phyloP scores from a whole-genome alignment of 169 alveolate genomes.

The Plasmodium gaboni region DNA sequence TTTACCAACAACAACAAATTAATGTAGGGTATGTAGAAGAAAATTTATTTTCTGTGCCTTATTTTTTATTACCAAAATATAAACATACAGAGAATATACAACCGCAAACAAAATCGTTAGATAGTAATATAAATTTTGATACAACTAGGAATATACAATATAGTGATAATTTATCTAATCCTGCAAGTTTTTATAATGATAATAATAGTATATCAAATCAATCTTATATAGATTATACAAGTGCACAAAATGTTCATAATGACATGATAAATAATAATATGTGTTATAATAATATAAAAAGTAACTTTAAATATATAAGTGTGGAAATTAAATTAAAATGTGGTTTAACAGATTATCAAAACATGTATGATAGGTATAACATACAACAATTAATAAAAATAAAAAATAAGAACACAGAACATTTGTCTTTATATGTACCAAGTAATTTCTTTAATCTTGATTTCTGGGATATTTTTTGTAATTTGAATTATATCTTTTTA shows the following conservation, averaged over 20 bases:
- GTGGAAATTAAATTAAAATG: slow-evolving; percentile 84
- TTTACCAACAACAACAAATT: too few relatives aligned
- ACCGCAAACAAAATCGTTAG: too few relatives aligned
- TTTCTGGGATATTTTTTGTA: slow-evolving; percentile 53
- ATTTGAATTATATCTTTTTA: slow-evolving; percentile 57
- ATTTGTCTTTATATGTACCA: slow-evolving; percentile 64
- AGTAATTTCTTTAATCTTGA: slow-evolving; percentile 35
- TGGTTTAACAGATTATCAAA: slow-evolving; percentile 80
- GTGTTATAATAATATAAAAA: background rate
- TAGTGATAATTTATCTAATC: too few relatives aligned
- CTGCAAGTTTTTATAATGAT: too few relatives aligned
- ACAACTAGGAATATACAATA: too few relatives aligned
- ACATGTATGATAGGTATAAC: slow-evolving; percentile 80
- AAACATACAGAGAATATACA: too few relatives aligned
- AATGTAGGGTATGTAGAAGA: slow-evolving; percentile 62
- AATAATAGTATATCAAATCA: too few relatives aligned
- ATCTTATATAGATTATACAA: too few relatives aligned
- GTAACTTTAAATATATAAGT: slow-evolving; percentile 46
- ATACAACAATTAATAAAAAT: slow-evolving; percentile 80
- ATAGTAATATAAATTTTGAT: too few relatives aligned
- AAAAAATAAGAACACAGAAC: slow-evolving; percentile 48
- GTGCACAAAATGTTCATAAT: too few relatives aligned
- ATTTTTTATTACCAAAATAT: slow-evolving; percentile 1
- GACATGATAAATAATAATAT: background rate
- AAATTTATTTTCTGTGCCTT: slow-evolving; percentile 57